Percentiles rank a stretch among this genome's conserved stretches.
These are phyloP conservation scores for Aspergillus sp. DNA, from an alignment of 2,329 filamentous ascomycete species.

Conservation along the genomic window DNA sequence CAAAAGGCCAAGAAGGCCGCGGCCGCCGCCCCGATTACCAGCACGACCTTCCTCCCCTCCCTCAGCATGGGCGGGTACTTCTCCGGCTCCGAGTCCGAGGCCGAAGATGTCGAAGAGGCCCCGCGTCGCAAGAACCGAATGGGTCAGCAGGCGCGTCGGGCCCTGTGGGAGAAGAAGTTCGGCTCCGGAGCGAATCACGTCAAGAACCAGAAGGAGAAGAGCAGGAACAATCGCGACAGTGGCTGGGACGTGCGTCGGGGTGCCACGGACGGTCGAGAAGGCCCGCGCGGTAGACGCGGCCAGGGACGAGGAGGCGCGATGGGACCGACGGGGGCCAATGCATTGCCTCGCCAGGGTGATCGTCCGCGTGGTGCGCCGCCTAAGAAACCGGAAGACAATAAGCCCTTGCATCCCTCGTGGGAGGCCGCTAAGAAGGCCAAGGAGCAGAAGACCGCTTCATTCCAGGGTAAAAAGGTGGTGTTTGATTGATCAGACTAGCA, in stretches of 20 bases:
- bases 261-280: constrained; percentile 41
- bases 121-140: constrained; percentile 59
- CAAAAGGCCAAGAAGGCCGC: constrained; percentile 19
- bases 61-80: constrained; percentile 62
- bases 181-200: constrained; percentile 60
- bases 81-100: constrained; percentile 60
- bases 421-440: constrained; percentile 62
- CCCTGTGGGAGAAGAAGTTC: constrained; percentile 63
- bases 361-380: constrained; percentile 21
- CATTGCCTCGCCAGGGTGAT: constrained; percentile 11
- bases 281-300: constrained; percentile 28
- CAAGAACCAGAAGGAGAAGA: constrained; percentile 39
- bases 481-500: constrained; percentile 53
- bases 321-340: constrained; percentile 1
- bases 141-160: constrained; percentile 61
- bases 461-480: constrained; percentile 61
- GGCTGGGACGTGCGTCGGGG: constrained; percentile 62
- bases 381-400: constrained; percentile 41
- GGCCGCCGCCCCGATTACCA: constrained; percentile 18
- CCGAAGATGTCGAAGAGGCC: constrained; percentile 47
- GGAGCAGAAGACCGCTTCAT: constrained; percentile 49
- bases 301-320: constrained; percentile 13
- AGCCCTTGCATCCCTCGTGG: constrained; percentile 64
- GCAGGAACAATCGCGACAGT: constrained; percentile 43
- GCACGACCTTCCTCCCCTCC: constrained; percentile 60